phyloP scores from a whole-genome alignment of 768 basidiomycete genomes.

The Mycena maculata region DNA sequence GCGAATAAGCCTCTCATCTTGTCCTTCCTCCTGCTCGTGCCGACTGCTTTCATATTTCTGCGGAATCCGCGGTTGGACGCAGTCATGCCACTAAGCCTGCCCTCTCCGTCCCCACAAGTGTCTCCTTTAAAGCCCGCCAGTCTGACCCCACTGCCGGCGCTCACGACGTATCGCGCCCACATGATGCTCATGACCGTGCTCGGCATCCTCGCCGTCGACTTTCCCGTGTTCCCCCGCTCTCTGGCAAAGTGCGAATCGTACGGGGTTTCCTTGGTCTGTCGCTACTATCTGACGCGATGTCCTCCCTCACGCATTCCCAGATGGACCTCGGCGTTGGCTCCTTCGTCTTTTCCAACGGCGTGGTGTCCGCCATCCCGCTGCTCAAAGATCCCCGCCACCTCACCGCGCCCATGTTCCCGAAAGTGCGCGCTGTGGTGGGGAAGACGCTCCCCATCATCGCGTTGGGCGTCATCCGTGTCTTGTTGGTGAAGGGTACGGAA shows the following conservation, averaged over 20 bases:
- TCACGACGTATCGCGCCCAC: slow-evolving; percentile 91
- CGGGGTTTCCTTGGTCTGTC: slow-evolving; percentile 91
- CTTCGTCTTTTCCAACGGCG: slow-evolving; percentile 95
- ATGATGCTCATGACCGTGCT: slow-evolving; percentile 95
- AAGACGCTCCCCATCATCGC: slow-evolving; percentile 76
- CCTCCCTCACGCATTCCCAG: slow-evolving; percentile 53
- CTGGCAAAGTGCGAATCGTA: slow-evolving; percentile 95
- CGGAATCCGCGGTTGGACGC: slow-evolving; percentile 54
- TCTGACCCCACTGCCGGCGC: slow-evolving; percentile 71
- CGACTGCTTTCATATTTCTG: slow-evolving; percentile 57
- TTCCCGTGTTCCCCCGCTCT: slow-evolving; percentile 87
- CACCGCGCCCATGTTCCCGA: slow-evolving; percentile 59
- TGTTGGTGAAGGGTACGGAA: slow-evolving; percentile 91
- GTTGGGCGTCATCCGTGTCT: slow-evolving; percentile 81
- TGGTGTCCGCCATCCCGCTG: slow-evolving; percentile 88
- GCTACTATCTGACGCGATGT: slow-evolving; percentile 11
- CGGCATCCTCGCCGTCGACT: slow-evolving; percentile 96
- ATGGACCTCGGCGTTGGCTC: slow-evolving; percentile 99
- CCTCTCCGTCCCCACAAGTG: too few relatives aligned
- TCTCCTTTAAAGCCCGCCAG: slow-evolving; percentile 28
- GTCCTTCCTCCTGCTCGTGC: slow-evolving; percentile 59
- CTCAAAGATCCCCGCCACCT: slow-evolving; percentile 72
- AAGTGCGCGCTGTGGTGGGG: slow-evolving; percentile 60
- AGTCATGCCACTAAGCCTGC: slow-evolving; percentile 63
- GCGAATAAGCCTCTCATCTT: slow-evolving; percentile 68